Conservation (phyloP, 2,329 filamentous ascomycete genomes). For the Botrytis deweyae region DNA sequence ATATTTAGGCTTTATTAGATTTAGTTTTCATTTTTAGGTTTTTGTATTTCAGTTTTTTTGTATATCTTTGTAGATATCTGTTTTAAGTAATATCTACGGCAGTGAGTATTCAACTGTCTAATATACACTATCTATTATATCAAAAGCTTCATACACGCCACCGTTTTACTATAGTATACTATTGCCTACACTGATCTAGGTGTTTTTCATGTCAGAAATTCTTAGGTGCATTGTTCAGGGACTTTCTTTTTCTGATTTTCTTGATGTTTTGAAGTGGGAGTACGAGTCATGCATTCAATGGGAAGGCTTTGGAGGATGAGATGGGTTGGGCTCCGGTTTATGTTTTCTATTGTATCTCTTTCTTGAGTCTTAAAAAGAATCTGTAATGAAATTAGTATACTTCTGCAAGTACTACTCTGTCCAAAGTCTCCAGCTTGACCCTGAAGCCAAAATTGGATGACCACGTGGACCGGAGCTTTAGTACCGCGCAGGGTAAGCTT, state of each 20-base stretch:
- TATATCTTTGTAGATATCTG: too few species aligned
- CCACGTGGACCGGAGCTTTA: background rate
- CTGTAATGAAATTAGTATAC: background rate
- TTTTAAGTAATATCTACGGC: too few species aligned
- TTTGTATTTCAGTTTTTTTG: too few species aligned
- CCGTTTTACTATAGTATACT: too few species aligned
- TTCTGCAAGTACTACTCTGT: background rate
- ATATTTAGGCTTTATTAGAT: too few species aligned
- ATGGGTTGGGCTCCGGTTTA: background rate
- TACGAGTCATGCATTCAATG: background rate
- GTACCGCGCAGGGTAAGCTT: too few species aligned
- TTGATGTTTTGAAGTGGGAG: background rate
- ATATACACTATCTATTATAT: too few species aligned
- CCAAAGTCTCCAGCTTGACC: background rate
- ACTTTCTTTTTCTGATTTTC: background rate
- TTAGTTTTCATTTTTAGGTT: too few species aligned
- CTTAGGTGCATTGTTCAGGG: background rate
- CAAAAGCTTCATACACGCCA: too few species aligned
- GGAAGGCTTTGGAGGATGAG: background rate
- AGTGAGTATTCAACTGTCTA: too few species aligned
- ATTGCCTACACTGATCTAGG: too few species aligned
- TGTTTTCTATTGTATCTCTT: background rate
- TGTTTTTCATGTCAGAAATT: background rate
- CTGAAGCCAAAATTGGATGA: background rate
- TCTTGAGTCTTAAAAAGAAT: background rate